phyloP scores from a whole-genome alignment of 768 basidiomycete genomes.

The Amyloporia xantha region DNA sequence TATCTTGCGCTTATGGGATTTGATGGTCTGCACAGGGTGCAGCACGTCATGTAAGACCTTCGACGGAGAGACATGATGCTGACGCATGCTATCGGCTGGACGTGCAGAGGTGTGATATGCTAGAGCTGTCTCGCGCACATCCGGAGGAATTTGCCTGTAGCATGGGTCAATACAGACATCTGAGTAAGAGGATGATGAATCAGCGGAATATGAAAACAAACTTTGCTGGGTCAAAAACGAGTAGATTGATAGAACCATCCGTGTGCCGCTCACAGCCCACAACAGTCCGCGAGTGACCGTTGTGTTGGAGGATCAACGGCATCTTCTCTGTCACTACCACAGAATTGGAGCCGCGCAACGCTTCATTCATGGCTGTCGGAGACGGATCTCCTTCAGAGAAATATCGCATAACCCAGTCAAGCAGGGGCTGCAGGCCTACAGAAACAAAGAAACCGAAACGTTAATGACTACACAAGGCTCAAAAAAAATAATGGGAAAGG shows the following conservation, averaged over 20 bases:
- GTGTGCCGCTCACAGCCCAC: constrained; percentile 74
- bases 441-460: no score
- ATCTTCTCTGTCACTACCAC: constrained; percentile 56
- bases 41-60: not conserved
- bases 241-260: constrained; percentile 51
- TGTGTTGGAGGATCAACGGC: constrained; percentile 79
- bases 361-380: constrained; percentile 40
- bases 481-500: constrained; percentile 1
- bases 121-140: not conserved
- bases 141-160: not conserved
- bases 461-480: not conserved
- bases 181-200: not conserved
- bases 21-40: constrained; percentile 4
- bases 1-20: constrained; percentile 4
- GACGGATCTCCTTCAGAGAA: constrained; percentile 34
- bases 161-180: not conserved
- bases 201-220: constrained; percentile 22
- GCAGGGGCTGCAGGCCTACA: constrained; percentile 30
- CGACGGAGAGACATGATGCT: not conserved
- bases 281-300: constrained; percentile 82
- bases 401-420: constrained; percentile 72
- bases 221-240: constrained; percentile 76
- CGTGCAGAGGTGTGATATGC: not conserved
- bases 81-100: not conserved
- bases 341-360: constrained; percentile 42